Conservation (phyloP, 768 basidiomycete genomes). For the Galerina marginata region DNA sequence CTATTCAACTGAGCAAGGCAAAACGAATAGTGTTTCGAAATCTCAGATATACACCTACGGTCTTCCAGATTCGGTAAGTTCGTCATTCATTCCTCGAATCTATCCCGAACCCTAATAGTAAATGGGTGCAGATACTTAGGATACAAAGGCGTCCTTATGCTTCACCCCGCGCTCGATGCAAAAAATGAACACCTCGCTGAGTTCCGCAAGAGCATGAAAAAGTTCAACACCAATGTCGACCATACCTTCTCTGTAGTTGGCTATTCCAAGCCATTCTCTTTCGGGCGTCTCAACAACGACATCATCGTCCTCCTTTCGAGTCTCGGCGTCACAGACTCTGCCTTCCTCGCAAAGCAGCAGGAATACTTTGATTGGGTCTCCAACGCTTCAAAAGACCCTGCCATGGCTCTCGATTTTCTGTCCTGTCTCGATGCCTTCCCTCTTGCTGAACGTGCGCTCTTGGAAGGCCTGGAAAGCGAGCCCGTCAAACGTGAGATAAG, state of each 20-base stretch:
- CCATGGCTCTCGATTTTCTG: constrained; percentile 60
- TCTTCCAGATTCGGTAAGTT: constrained; percentile 66
- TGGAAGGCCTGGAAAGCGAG: constrained; percentile 57
- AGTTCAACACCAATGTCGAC: constrained; percentile 61
- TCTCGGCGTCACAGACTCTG: constrained; percentile 62
- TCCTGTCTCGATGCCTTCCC: constrained; percentile 54
- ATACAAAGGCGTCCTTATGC: constrained; percentile 74
- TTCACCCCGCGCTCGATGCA: constrained; percentile 62
- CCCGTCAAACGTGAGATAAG: constrained; percentile 47
- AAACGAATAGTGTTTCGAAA: constrained; percentile 63
- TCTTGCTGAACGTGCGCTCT: constrained; percentile 55
- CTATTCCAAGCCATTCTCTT: constrained; percentile 65
- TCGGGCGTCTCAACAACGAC: constrained; percentile 72
- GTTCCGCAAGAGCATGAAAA: constrained; percentile 75
- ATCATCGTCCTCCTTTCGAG: constrained; percentile 70
- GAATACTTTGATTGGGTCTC: constrained; percentile 65
- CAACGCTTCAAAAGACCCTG: constrained; percentile 50
- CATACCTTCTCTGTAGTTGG: constrained; percentile 72
- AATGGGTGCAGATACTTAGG: constrained; percentile 56
- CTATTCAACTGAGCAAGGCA: constrained; percentile 53
- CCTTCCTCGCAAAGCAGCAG: constrained; percentile 57
- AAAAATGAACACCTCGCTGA: constrained; percentile 52
- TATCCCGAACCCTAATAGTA: too few relatives aligned
- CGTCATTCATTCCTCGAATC: background rate
- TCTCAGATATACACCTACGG: constrained; percentile 60